These are phyloP conservation scores for Candida stauntonica DNA, from an alignment of 805 yeast species.

Conservation along the genomic window DNA sequence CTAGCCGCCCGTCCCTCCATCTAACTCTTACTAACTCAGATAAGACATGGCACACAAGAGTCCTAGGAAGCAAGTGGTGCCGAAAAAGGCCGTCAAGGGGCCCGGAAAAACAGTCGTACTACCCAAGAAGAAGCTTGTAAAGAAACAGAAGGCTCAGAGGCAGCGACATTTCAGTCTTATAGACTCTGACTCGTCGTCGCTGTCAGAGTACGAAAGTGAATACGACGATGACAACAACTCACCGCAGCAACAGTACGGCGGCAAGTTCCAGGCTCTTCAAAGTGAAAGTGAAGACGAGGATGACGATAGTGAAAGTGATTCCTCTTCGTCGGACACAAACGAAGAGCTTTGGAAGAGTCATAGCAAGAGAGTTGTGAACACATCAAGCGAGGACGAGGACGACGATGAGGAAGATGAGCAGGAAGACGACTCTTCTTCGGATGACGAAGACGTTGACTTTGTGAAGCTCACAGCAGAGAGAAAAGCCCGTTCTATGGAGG, in stretches of 20 bases:
- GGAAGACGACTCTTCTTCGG: slow-evolving; percentile 46
- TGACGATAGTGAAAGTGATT: slow-evolving; percentile 24
- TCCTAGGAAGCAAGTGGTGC: slow-evolving; percentile 19
- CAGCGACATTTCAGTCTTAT: slow-evolving; percentile 41
- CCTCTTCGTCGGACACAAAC: slow-evolving; percentile 17
- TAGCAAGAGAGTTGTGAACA: slow-evolving; percentile 27
- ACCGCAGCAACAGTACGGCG: slow-evolving; percentile 1
- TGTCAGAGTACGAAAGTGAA: slow-evolving; percentile 36
- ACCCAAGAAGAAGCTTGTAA: slow-evolving; percentile 17
- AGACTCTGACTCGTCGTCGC: slow-evolving; percentile 38
- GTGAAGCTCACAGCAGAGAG: slow-evolving; percentile 67
- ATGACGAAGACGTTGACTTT: slow-evolving; percentile 68
- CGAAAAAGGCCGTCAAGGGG: slow-evolving; percentile 29
- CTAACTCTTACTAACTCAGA: neutral
- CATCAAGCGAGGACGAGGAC: slow-evolving; percentile 32
- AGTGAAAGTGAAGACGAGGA: slow-evolving; percentile 29
- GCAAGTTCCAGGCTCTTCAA: slow-evolving; percentile 31
- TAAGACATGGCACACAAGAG: slow-evolving; percentile 15
- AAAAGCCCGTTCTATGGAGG: slow-evolving; percentile 52
- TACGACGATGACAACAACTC: slow-evolving; percentile 21
- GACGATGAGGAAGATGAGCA: slow-evolving; percentile 33
- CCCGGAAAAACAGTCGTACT: slow-evolving; percentile 26
- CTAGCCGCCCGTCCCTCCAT: too few relatives aligned
- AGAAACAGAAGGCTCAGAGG: slow-evolving; percentile 11
- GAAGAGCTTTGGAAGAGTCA: slow-evolving; percentile 28